Conservation (phyloP, 108 stramenopile genomes). For the Chaetoceros muelleri region DNA sequence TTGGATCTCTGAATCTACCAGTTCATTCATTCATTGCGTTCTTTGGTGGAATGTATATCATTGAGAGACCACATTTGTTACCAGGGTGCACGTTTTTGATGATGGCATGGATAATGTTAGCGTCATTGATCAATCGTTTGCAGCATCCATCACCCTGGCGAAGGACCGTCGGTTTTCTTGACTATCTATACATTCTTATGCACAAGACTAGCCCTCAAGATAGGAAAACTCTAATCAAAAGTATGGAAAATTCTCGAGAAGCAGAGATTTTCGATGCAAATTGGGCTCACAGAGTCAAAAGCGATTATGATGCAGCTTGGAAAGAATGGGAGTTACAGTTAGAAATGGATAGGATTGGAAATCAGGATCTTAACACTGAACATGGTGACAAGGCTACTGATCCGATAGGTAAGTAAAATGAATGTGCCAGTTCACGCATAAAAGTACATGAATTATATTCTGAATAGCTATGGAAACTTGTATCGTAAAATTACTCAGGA, state of each 20-base stretch:
- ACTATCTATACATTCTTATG: conserved; percentile 37
- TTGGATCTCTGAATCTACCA: conserved; percentile 38
- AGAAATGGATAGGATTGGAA: background rate
- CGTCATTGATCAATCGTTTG: conserved; percentile 34
- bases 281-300: background rate
- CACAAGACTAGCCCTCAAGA: conserved; percentile 14
- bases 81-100: conserved; percentile 28
- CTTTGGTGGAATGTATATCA: conserved; percentile 22
- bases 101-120: conserved; percentile 66
- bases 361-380: background rate
- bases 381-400: background rate
- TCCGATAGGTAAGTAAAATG: background rate
- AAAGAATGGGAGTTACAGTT: background rate
- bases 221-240: conserved; percentile 6
- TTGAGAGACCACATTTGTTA: conserved; percentile 46
- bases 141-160: conserved; percentile 67
- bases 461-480: background rate
- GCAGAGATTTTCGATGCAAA: background rate
- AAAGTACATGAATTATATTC: background rate
- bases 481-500: background rate
- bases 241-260: background rate
- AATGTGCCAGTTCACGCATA: too few relatives aligned
- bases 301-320: background rate
- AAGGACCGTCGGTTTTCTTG: conserved; percentile 36
- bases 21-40: conserved; percentile 57